Evolutionary conservation across 2,329 filamentous ascomycete genomes (phyloP).

Genomic region (Dryadomyces quercivorus): DNA sequence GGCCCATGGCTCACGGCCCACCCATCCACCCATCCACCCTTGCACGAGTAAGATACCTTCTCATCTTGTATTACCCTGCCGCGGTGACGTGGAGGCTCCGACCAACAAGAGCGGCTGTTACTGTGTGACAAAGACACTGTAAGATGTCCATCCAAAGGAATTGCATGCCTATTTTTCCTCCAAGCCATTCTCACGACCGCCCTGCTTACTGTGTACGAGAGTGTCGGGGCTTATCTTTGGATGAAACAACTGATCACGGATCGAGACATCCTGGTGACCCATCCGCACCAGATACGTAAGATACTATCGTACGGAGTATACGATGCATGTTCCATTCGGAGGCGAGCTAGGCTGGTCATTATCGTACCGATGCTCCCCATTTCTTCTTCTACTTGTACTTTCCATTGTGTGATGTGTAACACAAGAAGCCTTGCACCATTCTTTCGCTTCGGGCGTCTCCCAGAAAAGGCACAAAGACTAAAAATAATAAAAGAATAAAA

Average conservation of each 20-base stretch:
- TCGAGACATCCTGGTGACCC: neutral
- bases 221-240: neutral
- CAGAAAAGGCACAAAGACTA: too few species aligned
- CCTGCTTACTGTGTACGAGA: too few species aligned
- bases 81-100: neutral
- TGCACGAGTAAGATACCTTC: neutral
- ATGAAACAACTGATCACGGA: neutral
- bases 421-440: neutral
- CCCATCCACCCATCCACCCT: too few species aligned
- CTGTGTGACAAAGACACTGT: neutral
- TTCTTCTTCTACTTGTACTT: neutral
- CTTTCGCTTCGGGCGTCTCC: too few species aligned
- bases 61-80: neutral
- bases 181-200: neutral
- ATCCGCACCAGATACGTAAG: too few species aligned
- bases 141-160: neutral
- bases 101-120: neutral
- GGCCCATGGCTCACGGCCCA: too few species aligned
- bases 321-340: neutral
- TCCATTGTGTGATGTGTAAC: neutral
- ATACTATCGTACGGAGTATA: too few species aligned
- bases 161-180: neutral
- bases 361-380: neutral
- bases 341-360: neutral
- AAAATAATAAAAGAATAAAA: neutral